These are phyloP conservation scores for Phialophora tarda DNA, from an alignment of 2,329 filamentous ascomycete species.

Conservation along the genomic window DNA sequence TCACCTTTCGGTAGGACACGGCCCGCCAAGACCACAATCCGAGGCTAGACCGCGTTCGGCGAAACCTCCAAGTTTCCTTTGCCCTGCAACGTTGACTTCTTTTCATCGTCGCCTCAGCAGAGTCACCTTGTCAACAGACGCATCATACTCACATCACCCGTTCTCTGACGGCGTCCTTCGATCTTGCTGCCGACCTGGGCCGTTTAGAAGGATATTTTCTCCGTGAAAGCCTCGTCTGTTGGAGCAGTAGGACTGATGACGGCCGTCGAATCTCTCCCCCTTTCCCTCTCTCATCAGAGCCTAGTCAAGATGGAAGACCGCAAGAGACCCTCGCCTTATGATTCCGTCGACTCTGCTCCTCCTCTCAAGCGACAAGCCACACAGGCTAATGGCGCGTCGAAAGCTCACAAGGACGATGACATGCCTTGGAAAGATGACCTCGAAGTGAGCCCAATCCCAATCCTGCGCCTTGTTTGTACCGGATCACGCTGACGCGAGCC, in stretches of 20 bases:
- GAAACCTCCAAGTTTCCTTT: slow-evolving; percentile 11
- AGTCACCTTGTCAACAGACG: slow-evolving; percentile 10
- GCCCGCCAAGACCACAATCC: not conserved
- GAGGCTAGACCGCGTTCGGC: slow-evolving; percentile 5
- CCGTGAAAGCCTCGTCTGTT: slow-evolving; percentile 18
- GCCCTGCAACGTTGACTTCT: slow-evolving; percentile 15
- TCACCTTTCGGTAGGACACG: not conserved
- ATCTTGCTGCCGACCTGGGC: slow-evolving; percentile 17
- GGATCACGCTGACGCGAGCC: slow-evolving; percentile 18
- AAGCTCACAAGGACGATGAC: slow-evolving; percentile 68
- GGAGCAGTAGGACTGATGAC: slow-evolving; percentile 74
- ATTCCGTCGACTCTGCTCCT: slow-evolving; percentile 80
- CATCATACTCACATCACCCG: slow-evolving; percentile 2
- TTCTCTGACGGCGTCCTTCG: slow-evolving; percentile 5
- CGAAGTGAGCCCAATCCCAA: slow-evolving; percentile 66
- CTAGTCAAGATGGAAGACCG: slow-evolving; percentile 98
- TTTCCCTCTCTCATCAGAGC: slow-evolving; percentile 72
- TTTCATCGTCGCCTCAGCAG: slow-evolving; percentile 23
- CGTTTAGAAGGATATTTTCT: slow-evolving; percentile 19
- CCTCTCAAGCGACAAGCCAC: slow-evolving; percentile 88
- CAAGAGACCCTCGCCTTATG: slow-evolving; percentile 87
- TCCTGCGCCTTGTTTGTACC: slow-evolving; percentile 3
- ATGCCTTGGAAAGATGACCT: slow-evolving; percentile 74
- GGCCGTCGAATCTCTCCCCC: slow-evolving; percentile 77
- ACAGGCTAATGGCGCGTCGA: slow-evolving; percentile 70